Conservation (phyloP, 2,329 filamentous ascomycete species). For the Venturia effusa region DNA sequence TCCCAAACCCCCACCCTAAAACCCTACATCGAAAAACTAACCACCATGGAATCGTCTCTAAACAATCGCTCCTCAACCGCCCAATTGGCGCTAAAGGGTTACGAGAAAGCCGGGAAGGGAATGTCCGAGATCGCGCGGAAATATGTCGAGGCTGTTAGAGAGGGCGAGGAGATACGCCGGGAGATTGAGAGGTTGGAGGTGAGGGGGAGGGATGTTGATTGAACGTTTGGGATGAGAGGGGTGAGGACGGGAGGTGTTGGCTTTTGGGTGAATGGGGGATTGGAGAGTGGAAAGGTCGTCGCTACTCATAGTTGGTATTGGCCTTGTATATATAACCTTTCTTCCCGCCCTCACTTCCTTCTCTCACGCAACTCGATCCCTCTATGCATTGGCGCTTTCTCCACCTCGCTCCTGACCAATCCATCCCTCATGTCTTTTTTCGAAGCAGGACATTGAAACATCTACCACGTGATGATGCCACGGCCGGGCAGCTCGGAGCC, state of each 20-base stretch:
- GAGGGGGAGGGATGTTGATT: not conserved
- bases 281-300: not conserved
- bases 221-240: no score
- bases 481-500: not conserved
- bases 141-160: constrained; percentile 25
- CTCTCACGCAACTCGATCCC: no score
- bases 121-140: constrained; percentile 29
- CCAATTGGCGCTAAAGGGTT: constrained; percentile 25
- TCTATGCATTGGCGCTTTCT: no score
- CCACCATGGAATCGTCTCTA: constrained; percentile 20
- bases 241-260: no score
- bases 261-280: no score
- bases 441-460: no score
- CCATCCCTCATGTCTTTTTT: no score
- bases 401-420: no score
- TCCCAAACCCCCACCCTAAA: constrained; percentile 23
- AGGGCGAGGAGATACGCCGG: constrained; percentile 23
- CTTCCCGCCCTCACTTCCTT: not conserved
- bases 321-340: not conserved
- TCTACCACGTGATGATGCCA: not conserved
- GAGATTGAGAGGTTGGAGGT: constrained; percentile 22
- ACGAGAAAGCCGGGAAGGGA: constrained; percentile 24
- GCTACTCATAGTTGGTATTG: not conserved
- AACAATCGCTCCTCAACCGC: constrained; percentile 23
- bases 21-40: constrained; percentile 21